phyloP scores from a whole-genome alignment of 2,329 filamentous ascomycete species.

The Aspergillus ochraceoroseus region DNA sequence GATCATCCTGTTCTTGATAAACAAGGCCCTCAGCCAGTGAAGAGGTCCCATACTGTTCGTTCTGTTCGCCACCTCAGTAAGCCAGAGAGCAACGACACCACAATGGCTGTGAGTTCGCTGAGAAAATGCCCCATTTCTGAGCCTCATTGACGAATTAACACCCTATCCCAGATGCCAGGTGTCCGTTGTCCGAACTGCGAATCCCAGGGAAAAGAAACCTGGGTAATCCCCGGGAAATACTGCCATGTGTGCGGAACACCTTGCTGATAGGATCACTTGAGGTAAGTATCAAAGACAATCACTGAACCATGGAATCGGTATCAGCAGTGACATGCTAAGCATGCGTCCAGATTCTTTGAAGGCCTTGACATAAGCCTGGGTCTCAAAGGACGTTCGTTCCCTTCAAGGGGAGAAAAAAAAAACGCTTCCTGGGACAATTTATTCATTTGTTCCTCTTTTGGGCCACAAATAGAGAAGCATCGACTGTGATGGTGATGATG shows the following conservation, averaged over 20 bases:
- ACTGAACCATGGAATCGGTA: too few species aligned
- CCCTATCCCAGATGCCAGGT: slow-evolving; percentile 40
- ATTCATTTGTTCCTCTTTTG: not conserved
- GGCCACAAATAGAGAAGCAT: too few species aligned
- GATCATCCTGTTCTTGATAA: slow-evolving; percentile 3
- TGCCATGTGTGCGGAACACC: slow-evolving; percentile 42
- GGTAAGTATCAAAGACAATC: too few species aligned
- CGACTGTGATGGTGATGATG: too few species aligned
- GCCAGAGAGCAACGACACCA: slow-evolving; percentile 5
- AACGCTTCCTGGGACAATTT: too few species aligned
- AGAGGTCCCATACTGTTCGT: slow-evolving; percentile 1
- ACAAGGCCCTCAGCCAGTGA: slow-evolving; percentile 7
- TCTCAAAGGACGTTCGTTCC: not conserved
- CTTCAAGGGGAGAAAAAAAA: not conserved
- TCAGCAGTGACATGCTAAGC: too few species aligned
- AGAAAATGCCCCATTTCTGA: too few species aligned
- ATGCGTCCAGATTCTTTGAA: not conserved
- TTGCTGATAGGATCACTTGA: slow-evolving; percentile 21
- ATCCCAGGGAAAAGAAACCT: slow-evolving; percentile 36
- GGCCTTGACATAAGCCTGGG: not conserved
- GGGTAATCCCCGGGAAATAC: slow-evolving; percentile 47
- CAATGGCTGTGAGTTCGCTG: slow-evolving; percentile 14
- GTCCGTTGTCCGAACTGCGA: slow-evolving; percentile 41
- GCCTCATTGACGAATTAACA: too few species aligned
- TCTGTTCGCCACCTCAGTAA: not conserved